These are phyloP conservation scores for Solanum phureja DNA, from an alignment of 257 asterid species.

Conservation along the genomic window DNA sequence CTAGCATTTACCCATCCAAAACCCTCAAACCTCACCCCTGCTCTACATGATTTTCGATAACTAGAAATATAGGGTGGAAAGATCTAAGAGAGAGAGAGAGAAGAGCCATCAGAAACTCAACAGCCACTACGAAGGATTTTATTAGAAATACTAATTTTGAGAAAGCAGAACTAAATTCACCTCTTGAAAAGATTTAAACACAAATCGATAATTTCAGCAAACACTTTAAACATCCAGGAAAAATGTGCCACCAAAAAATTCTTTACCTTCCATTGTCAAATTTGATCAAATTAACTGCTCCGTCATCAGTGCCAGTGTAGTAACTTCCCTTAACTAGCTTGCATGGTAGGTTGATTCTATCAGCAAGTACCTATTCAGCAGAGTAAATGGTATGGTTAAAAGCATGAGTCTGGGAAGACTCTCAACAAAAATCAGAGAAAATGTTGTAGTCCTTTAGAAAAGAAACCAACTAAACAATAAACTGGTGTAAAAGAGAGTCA, in stretches of 20 bases:
- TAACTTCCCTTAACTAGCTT: slow-evolving; percentile 96
- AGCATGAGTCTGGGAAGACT: background rate
- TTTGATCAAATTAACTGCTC: slow-evolving; percentile 92
- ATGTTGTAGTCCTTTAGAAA: background rate
- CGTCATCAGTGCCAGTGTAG: slow-evolving; percentile 98
- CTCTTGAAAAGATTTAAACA: background rate
- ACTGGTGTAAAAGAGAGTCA: background rate
- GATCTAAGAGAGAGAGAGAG: background rate
- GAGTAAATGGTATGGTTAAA: slow-evolving; percentile 12
- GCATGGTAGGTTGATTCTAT: slow-evolving; percentile 84
- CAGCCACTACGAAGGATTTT: background rate
- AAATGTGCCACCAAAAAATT: background rate
- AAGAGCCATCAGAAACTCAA: background rate
- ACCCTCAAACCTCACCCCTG: background rate
- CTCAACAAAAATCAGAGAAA: background rate
- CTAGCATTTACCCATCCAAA: background rate
- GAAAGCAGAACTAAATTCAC: background rate
- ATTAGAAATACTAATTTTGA: background rate
- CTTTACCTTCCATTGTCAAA: slow-evolving; percentile 83
- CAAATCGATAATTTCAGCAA: background rate
- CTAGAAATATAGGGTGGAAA: background rate
- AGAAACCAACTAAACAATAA: background rate
- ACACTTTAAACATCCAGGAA: background rate
- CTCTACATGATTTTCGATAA: background rate
- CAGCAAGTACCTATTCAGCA: slow-evolving; percentile 85